These are phyloP conservation scores for Tillandsia leiboldiana DNA, from an alignment of 176 grass and related monocot genomes.

Conservation along the genomic window DNA sequence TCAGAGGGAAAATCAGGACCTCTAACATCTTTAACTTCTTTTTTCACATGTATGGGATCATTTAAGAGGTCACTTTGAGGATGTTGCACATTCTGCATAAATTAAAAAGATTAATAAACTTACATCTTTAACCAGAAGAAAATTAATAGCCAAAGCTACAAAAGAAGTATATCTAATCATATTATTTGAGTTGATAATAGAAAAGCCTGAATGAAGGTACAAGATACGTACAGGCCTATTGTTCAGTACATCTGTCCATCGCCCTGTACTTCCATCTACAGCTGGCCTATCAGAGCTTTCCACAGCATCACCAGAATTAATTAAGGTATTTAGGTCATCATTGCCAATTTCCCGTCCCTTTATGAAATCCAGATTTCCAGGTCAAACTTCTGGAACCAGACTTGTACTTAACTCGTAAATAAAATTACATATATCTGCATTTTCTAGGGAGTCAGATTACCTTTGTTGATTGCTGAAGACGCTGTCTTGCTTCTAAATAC, in stretches of 20 bases:
- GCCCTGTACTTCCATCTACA: constrained; percentile 29
- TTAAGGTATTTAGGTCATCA: constrained; percentile 27
- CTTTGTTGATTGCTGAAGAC: constrained; percentile 36
- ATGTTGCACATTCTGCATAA: constrained; percentile 29
- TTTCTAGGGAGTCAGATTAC: neutral
- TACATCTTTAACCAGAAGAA: neutral
- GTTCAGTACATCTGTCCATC: constrained; percentile 26
- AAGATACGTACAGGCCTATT: constrained; percentile 45
- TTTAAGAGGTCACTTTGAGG: constrained; percentile 33
- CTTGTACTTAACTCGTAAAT: no score
- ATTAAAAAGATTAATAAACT: constrained; percentile 6
- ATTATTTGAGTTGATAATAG: neutral
- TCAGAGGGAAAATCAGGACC: constrained; percentile 36
- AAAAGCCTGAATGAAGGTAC: constrained; percentile 9
- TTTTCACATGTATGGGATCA: constrained; percentile 44
- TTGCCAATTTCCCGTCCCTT: constrained; percentile 38
- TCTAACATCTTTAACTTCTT: constrained; percentile 29
- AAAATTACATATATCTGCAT: neutral
- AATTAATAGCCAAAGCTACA: neutral
- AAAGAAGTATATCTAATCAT: neutral
- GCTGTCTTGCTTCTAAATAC: constrained; percentile 83
- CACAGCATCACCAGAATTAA: constrained; percentile 28
- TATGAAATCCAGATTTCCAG: constrained; percentile 1
- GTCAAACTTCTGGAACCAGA: no score
- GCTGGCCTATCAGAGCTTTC: constrained; percentile 33